A percentile compares a stretch with the other conserved stretches of the same genome.
phyloP scores from a whole-genome alignment of 352 stramenopile genomes.

The Stephanocyclus meneghinianus region DNA sequence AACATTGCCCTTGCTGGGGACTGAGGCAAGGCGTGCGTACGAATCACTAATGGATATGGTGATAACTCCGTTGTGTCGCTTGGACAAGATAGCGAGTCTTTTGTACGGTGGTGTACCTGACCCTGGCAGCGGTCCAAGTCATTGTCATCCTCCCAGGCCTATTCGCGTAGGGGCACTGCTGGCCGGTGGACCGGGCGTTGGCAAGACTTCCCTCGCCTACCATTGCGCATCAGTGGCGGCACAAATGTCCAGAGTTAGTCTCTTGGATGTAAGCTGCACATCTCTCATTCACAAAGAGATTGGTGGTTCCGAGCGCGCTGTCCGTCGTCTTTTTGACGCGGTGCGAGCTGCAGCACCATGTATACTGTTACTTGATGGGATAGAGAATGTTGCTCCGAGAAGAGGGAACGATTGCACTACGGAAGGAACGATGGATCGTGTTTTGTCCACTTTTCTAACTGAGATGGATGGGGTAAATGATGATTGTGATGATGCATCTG shows the following conservation, averaged over 20 bases:
- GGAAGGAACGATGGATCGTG: constrained; percentile 80
- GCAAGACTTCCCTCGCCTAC: constrained; percentile 68
- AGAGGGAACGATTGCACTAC: constrained; percentile 79
- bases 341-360: constrained; percentile 70
- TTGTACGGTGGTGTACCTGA: constrained; percentile 17
- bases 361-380: constrained; percentile 79
- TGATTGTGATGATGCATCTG: constrained; percentile 11
- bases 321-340: constrained; percentile 60
- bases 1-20: constrained; percentile 55
- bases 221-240: constrained; percentile 60
- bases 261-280: constrained; percentile 76
- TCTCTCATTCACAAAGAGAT: constrained; percentile 81
- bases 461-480: constrained; percentile 77
- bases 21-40: constrained; percentile 51
- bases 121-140: neutral
- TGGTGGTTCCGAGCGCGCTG: constrained; percentile 67
- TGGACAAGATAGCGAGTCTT: constrained; percentile 49
- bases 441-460: constrained; percentile 79
- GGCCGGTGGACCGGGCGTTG: constrained; percentile 53
- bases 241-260: constrained; percentile 42
- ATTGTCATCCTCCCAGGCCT: constrained; percentile 14
- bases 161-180: constrained; percentile 68
- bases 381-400: constrained; percentile 76
- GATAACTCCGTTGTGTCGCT: constrained; percentile 68
- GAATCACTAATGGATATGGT: constrained; percentile 64